Conservation (phyloP, 441 rosid species). For the Aleurites moluccanus region DNA sequence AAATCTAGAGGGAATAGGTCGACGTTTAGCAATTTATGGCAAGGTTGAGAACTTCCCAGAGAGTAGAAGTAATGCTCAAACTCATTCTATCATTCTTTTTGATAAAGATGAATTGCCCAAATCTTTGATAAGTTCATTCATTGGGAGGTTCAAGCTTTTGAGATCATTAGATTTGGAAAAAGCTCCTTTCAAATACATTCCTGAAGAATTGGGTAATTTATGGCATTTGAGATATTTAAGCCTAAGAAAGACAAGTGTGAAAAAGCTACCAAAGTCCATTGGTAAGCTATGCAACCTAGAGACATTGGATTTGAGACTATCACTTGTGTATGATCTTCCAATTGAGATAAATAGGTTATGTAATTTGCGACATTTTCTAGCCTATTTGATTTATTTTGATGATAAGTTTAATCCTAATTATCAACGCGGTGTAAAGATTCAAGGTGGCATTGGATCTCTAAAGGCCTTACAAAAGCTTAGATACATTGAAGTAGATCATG, state of each 20-base stretch:
- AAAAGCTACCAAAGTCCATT: neutral
- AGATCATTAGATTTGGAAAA: neutral
- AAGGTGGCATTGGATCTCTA: neutral
- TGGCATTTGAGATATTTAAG: conserved; percentile 1
- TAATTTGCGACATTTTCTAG: conserved; percentile 2
- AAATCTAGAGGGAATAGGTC: neutral
- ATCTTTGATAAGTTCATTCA: neutral
- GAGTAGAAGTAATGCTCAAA: neutral
- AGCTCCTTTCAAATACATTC: neutral
- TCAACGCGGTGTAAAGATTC: neutral
- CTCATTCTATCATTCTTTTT: neutral
- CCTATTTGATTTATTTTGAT: neutral
- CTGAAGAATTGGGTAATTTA: neutral
- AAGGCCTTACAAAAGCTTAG: neutral
- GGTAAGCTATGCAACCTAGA: neutral
- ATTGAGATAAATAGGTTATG: neutral
- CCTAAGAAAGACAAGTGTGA: neutral
- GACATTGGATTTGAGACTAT: neutral
- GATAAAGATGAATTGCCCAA: neutral
- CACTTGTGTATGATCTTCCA: neutral
- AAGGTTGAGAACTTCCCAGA: neutral
- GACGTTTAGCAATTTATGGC: neutral
- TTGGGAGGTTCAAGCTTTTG: too few species aligned
- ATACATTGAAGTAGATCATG: neutral
- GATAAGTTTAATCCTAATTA: neutral